Conservation (phyloP, 2,329 filamentous ascomycete species). For the Talaromyces marneffei region DNA sequence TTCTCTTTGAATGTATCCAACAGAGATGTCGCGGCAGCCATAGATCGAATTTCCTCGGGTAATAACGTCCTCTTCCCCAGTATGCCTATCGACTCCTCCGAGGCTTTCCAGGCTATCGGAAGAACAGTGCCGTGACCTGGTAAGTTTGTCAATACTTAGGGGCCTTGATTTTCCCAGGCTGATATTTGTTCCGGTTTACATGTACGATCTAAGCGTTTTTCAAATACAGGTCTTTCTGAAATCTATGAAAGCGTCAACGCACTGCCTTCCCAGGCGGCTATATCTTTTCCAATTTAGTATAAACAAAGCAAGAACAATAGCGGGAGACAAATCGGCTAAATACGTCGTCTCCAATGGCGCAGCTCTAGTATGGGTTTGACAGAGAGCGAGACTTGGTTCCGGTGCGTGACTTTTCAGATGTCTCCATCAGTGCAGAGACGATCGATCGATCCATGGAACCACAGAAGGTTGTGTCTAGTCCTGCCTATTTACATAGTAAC, state of each 20-base stretch:
- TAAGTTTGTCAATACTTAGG: constrained; percentile 7
- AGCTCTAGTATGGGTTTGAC: constrained; percentile 18
- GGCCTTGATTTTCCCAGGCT: not conserved
- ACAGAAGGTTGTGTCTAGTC: not conserved
- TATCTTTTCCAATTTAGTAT: constrained; percentile 23
- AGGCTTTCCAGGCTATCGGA: constrained; percentile 1
- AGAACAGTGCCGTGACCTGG: not conserved
- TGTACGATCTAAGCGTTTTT: not conserved
- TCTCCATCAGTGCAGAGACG: not conserved
- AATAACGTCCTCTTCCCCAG: not conserved
- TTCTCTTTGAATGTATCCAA: not conserved
- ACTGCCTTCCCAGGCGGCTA: constrained; percentile 32
- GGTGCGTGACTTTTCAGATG: not conserved
- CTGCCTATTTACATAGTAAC: too few relatives aligned
- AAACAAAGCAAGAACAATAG: not conserved
- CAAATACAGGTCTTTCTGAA: constrained; percentile 30
- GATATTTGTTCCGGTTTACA: constrained; percentile 11
- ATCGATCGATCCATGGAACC: not conserved
- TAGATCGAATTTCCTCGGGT: not conserved
- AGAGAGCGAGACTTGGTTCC: not conserved
- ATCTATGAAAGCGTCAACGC: constrained; percentile 28
- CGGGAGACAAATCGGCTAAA: constrained; percentile 17
- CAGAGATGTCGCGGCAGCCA: constrained; percentile 1
- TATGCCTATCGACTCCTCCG: not conserved
- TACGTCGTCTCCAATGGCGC: constrained; percentile 15